phyloP scores from a whole-genome alignment of 148 eudicot species.

The Cornus florida region DNA sequence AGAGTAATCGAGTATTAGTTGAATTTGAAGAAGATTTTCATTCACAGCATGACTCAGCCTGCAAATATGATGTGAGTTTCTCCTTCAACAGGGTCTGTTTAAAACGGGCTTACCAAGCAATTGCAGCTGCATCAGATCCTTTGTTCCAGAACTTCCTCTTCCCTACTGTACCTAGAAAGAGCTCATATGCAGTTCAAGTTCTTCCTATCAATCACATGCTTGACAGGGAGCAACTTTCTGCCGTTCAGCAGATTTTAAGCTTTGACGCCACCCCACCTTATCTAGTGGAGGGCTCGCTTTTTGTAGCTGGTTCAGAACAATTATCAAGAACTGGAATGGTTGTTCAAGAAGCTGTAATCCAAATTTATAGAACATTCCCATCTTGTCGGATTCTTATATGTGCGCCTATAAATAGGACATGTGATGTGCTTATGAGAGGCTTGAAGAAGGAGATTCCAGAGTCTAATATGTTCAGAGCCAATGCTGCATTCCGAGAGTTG shows the following conservation, averaged over 20 bases:
- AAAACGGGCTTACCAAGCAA: constrained; percentile 33
- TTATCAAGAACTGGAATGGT: constrained; percentile 10
- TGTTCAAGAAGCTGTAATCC: not conserved
- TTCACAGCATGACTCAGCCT: constrained; percentile 9
- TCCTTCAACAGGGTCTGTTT: constrained; percentile 31
- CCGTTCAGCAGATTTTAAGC: constrained; percentile 12
- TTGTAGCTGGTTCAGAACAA: not conserved
- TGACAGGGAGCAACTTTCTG: constrained; percentile 5
- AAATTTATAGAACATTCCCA: constrained; percentile 12
- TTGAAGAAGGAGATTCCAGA: constrained; percentile 10
- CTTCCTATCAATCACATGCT: not conserved
- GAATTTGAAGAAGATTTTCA: constrained; percentile 29
- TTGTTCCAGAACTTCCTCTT: constrained; percentile 24
- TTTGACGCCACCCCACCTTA: constrained; percentile 5
- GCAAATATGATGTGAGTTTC: constrained; percentile 29
- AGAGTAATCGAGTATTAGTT: constrained; percentile 19
- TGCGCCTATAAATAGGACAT: constrained; percentile 13
- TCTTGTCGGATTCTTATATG: constrained; percentile 21
- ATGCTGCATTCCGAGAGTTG: constrained; percentile 34
- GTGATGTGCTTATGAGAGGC: constrained; percentile 17
- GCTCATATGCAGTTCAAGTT: not conserved
- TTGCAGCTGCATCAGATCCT: constrained; percentile 13
- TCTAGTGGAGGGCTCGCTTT: not conserved
- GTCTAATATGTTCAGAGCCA: constrained; percentile 25
- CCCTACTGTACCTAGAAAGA: not conserved